Conservation (phyloP, 352 stramenopile genomes). For the Pythium rhizo-oryzae region DNA sequence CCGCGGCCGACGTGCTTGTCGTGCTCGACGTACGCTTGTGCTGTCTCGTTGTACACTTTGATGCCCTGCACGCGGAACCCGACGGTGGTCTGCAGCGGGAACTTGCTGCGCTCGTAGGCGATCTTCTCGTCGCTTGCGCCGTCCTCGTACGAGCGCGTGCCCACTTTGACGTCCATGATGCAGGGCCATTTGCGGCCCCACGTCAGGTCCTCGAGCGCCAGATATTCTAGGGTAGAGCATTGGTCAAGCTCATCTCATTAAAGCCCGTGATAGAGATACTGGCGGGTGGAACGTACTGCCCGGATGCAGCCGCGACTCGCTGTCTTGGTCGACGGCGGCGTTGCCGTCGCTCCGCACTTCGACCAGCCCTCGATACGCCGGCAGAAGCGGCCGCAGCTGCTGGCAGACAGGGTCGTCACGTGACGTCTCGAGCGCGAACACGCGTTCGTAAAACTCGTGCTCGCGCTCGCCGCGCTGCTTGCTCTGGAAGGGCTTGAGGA, state of each 20-base stretch:
- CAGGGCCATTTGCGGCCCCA: slow-evolving; percentile 80
- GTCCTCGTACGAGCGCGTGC: slow-evolving; percentile 93
- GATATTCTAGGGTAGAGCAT: no score
- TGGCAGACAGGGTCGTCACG: slow-evolving; percentile 24
- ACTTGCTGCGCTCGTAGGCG: slow-evolving; percentile 91
- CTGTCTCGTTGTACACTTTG: slow-evolving; percentile 76
- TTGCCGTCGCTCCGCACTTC: slow-evolving; percentile 25
- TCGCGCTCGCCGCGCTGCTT: slow-evolving; percentile 77
- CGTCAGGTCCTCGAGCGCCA: slow-evolving; percentile 93
- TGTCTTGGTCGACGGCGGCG: slow-evolving; percentile 10
- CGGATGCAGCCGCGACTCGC: slow-evolving; percentile 30
- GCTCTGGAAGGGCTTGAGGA: slow-evolving; percentile 89
- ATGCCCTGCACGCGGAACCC: slow-evolving; percentile 96
- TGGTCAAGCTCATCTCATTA: no score
- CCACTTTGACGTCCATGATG: slow-evolving; percentile 98
- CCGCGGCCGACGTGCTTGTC: slow-evolving; percentile 89
- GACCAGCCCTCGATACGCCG: slow-evolving; percentile 66
- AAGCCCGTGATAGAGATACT: neutral
- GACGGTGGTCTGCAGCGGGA: slow-evolving; percentile 88
- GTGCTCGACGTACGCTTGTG: slow-evolving; percentile 69
- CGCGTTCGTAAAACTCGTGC: slow-evolving; percentile 73
- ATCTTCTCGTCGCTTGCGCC: slow-evolving; percentile 89
- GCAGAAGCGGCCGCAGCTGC: slow-evolving; percentile 51
- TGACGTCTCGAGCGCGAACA: slow-evolving; percentile 39
- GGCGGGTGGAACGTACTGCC: slow-evolving; percentile 31